Conservation (phyloP, 148 eudicot species). For the Drosera capensis region DNA sequence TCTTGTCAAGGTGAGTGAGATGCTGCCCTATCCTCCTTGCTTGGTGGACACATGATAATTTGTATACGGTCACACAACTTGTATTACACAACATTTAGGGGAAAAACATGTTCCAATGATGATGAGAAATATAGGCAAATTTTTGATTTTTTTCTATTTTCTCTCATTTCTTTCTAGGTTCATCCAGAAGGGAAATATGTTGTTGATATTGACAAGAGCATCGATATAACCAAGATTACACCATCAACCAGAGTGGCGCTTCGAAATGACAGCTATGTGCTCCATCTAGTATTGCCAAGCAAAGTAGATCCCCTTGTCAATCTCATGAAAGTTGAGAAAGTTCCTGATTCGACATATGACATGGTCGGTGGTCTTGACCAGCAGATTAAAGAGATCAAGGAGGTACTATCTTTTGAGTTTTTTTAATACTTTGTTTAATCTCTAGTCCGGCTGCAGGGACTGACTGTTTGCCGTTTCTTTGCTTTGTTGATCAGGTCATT, state of each 20-base stretch:
- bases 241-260: slow-evolving; percentile 74
- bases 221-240: slow-evolving; percentile 61
- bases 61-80: not conserved
- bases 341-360: slow-evolving; percentile 75
- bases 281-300: slow-evolving; percentile 63
- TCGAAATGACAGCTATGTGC: slow-evolving; percentile 67
- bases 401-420: slow-evolving; percentile 21
- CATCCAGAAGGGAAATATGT: slow-evolving; percentile 85
- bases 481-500: slow-evolving; percentile 36
- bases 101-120: not conserved
- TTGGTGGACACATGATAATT: not conserved
- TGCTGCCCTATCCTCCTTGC: not conserved
- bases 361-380: slow-evolving; percentile 85
- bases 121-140: not conserved
- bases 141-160: not conserved
- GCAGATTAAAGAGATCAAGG: slow-evolving; percentile 76
- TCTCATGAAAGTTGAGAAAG: slow-evolving; percentile 80
- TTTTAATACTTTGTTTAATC: not conserved
- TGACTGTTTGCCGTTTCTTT: not conserved
- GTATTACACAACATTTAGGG: not conserved
- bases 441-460: not conserved
- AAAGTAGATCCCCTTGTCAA: slow-evolving; percentile 78
- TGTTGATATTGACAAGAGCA: slow-evolving; percentile 62
- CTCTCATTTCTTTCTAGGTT: slow-evolving; percentile 22
- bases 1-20: slow-evolving; percentile 17